Percentiles rank a stretch among this genome's conserved stretches.
phyloP scores from a whole-genome alignment of 1,139 yeast genomes.

The Blastobotrys apis region DNA sequence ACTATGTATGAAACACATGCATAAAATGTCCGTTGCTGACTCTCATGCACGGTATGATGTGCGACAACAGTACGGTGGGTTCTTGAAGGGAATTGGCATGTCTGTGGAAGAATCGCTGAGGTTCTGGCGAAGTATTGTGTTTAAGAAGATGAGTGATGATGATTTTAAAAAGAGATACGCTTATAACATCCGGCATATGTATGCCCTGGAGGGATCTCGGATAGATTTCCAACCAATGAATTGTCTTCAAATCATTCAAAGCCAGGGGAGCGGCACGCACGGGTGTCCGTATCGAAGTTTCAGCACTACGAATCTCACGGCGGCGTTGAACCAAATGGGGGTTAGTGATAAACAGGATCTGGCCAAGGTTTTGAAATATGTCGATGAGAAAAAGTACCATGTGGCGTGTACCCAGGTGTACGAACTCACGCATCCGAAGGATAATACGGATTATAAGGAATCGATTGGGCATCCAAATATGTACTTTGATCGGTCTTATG shows the following conservation, averaged over 20 bases:
- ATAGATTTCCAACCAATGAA: constrained; percentile 83
- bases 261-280: constrained; percentile 65
- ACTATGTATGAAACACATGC: constrained; percentile 70
- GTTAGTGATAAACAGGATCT: constrained; percentile 60
- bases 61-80: constrained; percentile 79
- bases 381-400: constrained; percentile 61
- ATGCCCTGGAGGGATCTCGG: constrained; percentile 89
- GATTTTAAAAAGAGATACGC: constrained; percentile 82
- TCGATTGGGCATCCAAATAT: constrained; percentile 81
- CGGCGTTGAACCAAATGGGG: constrained; percentile 61
- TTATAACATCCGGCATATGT: constrained; percentile 81
- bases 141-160: constrained; percentile 63
- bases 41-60: constrained; percentile 79
- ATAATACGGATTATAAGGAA: constrained; percentile 34
- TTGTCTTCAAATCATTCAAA: constrained; percentile 69
- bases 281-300: constrained; percentile 92
- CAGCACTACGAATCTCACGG: constrained; percentile 53
- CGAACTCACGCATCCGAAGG: constrained; percentile 63
- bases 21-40: constrained; percentile 52
- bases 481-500: constrained; percentile 53
- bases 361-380: constrained; percentile 60
- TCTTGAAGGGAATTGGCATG: constrained; percentile 85
- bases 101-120: constrained; percentile 80
- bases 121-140: constrained; percentile 70
- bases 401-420: constrained; percentile 88